A percentile compares a stretch with the other conserved stretches of the same genome.
These are phyloP conservation scores for Massarina eburnea DNA, from an alignment of 2,329 filamentous ascomycete species.

Conservation along the genomic window DNA sequence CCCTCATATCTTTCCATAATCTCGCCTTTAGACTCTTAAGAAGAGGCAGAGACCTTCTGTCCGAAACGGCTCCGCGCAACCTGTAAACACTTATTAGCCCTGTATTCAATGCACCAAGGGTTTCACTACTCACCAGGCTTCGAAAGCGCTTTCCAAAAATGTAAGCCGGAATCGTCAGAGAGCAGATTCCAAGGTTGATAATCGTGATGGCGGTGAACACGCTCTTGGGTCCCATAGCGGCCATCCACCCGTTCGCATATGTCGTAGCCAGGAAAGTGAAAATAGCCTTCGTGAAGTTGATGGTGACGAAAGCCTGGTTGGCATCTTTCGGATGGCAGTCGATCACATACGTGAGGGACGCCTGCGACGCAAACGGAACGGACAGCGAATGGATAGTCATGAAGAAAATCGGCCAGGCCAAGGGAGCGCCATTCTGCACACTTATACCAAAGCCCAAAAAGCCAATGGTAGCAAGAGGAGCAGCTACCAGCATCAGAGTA, in stretches of 20 bases:
- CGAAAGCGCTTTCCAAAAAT: conserved; percentile 38
- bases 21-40: neutral
- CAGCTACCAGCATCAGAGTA: conserved; percentile 35
- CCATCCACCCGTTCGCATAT: conserved; percentile 76
- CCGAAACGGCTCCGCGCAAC: conserved; percentile 24
- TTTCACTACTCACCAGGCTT: conserved; percentile 20
- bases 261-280: conserved; percentile 65
- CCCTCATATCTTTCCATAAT: neutral
- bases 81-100: conserved; percentile 3
- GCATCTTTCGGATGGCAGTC: conserved; percentile 45
- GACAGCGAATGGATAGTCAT: conserved; percentile 41
- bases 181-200: conserved; percentile 74
- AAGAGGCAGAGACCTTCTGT: conserved; percentile 16
- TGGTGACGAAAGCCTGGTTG: conserved; percentile 46
- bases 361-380: conserved; percentile 42
- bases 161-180: conserved; percentile 70
- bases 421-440: conserved; percentile 27
- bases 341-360: conserved; percentile 46
- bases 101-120: neutral
- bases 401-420: conserved; percentile 37
- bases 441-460: conserved; percentile 47
- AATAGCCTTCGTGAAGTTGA: conserved; percentile 46
- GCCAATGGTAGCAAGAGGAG: conserved; percentile 38
- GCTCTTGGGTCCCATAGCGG: conserved; percentile 57
- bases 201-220: conserved; percentile 70